Conservation (phyloP, 345 rosid genomes). For the Kandelia obovata region DNA sequence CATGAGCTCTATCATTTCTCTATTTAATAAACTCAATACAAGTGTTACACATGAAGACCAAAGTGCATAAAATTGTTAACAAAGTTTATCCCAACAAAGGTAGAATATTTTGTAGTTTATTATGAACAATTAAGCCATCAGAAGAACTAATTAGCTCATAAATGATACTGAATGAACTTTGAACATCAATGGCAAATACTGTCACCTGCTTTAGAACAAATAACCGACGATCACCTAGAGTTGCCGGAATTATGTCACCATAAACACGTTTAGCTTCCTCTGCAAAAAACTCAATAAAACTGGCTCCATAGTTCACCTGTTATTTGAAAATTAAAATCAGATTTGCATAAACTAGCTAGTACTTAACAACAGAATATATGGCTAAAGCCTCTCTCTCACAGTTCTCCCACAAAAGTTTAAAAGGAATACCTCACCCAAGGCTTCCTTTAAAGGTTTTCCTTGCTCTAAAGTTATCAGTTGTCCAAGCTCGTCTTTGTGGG, state of each 20-base stretch:
- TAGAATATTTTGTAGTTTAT: background rate
- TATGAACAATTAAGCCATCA: background rate
- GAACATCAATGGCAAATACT: background rate
- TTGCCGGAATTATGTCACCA: constrained; percentile 89
- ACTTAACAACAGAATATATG: background rate
- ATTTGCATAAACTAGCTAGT: constrained; percentile 1
- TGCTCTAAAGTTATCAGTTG: constrained; percentile 91
- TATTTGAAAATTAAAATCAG: constrained; percentile 19
- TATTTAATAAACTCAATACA: background rate
- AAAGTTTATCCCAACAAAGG: background rate
- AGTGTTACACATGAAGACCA: background rate
- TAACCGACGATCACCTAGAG: constrained; percentile 72
- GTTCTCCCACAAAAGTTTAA: constrained; percentile 15
- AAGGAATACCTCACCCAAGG: constrained; percentile 78
- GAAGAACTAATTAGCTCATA: constrained; percentile 3
- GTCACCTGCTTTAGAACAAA: constrained; percentile 84
- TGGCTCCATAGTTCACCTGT: constrained; percentile 88
- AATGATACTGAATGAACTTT: background rate
- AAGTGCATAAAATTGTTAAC: background rate
- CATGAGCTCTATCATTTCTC: no score
- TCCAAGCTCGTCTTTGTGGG: constrained; percentile 91
- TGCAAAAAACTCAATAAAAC: constrained; percentile 81
- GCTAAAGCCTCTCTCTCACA: constrained; percentile 23
- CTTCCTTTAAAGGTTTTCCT: constrained; percentile 94
- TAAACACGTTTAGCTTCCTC: constrained; percentile 96